Base-by-base conservation (phyloP, 2,329 filamentous ascomycete species). In the Aspergillus clavatus region DNA sequence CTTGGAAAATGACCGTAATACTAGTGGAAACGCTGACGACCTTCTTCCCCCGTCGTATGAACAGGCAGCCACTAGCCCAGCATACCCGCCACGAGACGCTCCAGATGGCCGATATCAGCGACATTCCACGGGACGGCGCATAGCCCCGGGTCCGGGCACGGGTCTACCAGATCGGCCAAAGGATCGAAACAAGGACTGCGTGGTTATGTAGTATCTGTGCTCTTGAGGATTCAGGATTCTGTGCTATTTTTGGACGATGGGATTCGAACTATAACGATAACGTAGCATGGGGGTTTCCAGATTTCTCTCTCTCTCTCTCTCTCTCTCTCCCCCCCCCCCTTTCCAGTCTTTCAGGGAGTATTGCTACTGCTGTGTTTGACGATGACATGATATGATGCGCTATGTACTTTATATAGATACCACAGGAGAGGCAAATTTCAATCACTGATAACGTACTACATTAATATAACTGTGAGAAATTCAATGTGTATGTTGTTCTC, bases 21-120 rank as follows among this genome's bases (percentile, higher is more conserved):
- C 38, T 55, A 38, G 68, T 27, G 67, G 56, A 45, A 70, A 65
- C 38, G 69, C 55, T 41, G 73, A 78, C 19, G 75, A 81, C 22
- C 76, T 72, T 0, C 80, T 81, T 1, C 82, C 81, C 1, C 83
- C 83, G 4, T 76, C 77, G 0, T 86, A 86, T 56, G 83, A 86
- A 60, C 80, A 84, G 61, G 79, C 80, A 14, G 75, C 80, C 0
- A 75, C 69, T 11, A 72, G 74, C 35, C 72, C 74, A n/a, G 73
- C 73, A 2, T 84, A 83, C 1, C 74, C 78, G 0, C 56, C 59
- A 11, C 59, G 66, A 40, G 72, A 71, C 44, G 59, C 71, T 0
- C 54, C 54, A 19, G 24, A 47, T 16, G 43, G 38, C 38, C 51
- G 54, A 26, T 58, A 63, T 35, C 51, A 52, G 3, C 52, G 58